These are phyloP conservation scores for Warburgia ugandensis DNA, from an alignment of 164 flowering plant genomes.

Conservation along the genomic window DNA sequence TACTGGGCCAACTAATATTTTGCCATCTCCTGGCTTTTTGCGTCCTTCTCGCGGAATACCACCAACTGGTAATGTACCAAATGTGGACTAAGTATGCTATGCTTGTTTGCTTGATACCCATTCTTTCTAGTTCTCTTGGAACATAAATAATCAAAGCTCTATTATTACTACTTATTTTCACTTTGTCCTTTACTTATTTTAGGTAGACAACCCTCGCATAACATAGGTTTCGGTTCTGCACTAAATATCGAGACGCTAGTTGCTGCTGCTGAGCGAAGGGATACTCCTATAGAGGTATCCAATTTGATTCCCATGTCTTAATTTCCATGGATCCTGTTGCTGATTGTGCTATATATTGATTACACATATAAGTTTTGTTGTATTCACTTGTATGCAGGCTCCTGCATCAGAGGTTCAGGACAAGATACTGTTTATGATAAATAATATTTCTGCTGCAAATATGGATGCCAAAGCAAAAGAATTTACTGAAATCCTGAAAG, in stretches of 20 bases:
- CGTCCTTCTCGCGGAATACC: slow-evolving; percentile 57
- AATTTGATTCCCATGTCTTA: too few species aligned
- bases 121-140: not conserved
- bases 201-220: slow-evolving; percentile 29
- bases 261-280: slow-evolving; percentile 96
- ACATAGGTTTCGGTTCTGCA: slow-evolving; percentile 91
- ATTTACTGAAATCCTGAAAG: slow-evolving; percentile 64
- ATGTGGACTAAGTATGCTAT: not conserved
- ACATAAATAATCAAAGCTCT: not conserved
- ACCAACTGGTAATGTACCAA: slow-evolving; percentile 45
- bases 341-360: too few species aligned
- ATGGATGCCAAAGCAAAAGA: slow-evolving; percentile 85
- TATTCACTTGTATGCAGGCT: slow-evolving; percentile 34
- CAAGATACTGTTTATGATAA: slow-evolving; percentile 82
- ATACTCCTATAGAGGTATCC: slow-evolving; percentile 80
- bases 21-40: slow-evolving; percentile 54
- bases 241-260: slow-evolving; percentile 91
- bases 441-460: slow-evolving; percentile 71
- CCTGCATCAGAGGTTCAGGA: slow-evolving; percentile 85
- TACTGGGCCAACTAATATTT: slow-evolving; percentile 29
- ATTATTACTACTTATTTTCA: not conserved
- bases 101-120: not conserved
- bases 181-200: slow-evolving; percentile 3
- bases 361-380: not conserved
- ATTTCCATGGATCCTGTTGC: too few species aligned